A percentile compares a stretch with the other conserved stretches of the same genome.
Evolutionary conservation across 306 rosid genomes (phyloP).

Genomic region (Dryas octopetala): DNA sequence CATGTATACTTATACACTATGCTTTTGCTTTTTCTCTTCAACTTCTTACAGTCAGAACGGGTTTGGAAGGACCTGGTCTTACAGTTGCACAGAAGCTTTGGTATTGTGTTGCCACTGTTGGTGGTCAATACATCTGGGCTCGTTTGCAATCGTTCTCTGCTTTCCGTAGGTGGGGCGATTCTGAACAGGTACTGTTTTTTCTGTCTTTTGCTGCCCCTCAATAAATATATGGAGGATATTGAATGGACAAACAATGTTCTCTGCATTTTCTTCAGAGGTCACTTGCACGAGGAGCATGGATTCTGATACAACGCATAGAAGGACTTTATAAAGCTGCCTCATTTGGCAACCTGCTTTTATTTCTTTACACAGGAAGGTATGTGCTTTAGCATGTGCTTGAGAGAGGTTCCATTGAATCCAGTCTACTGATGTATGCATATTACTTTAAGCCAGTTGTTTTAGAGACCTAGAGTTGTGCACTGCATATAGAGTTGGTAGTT

Average conservation of each 20-base stretch:
- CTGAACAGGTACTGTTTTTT: conserved; percentile 76
- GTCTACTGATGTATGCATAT: neutral
- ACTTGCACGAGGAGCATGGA: conserved; percentile 82
- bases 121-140: conserved; percentile 96
- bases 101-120: conserved; percentile 92
- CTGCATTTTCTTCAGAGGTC: conserved; percentile 63
- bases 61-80: conserved; percentile 97
- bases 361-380: conserved; percentile 95
- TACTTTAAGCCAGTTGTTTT: neutral
- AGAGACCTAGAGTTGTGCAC: neutral
- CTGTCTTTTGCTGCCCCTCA: neutral
- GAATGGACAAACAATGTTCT: conserved; percentile 23
- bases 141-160: conserved; percentile 96
- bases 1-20: conserved; percentile 7
- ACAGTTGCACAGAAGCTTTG: conserved; percentile 86
- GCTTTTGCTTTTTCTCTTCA: conserved; percentile 16
- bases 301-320: conserved; percentile 73
- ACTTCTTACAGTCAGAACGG: conserved; percentile 75
- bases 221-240: conserved; percentile 1
- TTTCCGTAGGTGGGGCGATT: conserved; percentile 98
- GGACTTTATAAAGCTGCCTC: conserved; percentile 95
- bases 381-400: conserved; percentile 11
- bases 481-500: neutral
- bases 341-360: conserved; percentile 88
- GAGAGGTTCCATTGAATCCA: conserved; percentile 3